These are phyloP conservation scores for Amanita inopinata DNA, from an alignment of 768 basidiomycete genomes.

Conservation along the genomic window DNA sequence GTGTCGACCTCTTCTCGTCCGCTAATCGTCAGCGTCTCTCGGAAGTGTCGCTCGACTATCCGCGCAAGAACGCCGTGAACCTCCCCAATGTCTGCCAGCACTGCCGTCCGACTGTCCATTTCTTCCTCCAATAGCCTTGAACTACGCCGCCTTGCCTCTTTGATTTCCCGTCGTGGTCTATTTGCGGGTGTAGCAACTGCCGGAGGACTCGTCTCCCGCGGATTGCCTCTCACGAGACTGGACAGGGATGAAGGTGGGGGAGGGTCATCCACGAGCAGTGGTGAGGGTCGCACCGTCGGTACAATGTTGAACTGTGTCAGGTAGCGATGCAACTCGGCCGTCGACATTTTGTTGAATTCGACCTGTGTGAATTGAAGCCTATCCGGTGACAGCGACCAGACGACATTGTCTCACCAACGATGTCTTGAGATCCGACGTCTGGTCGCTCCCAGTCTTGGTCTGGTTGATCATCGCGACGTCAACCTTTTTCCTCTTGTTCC, in stretches of 20 bases:
- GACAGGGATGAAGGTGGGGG: conserved; percentile 57
- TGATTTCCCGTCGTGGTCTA: conserved; percentile 59
- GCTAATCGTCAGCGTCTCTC: conserved; percentile 38
- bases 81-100: conserved; percentile 62
- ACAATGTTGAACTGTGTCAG: conserved; percentile 64
- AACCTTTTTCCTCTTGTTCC: conserved; percentile 63
- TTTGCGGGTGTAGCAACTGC: conserved; percentile 52
- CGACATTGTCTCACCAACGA: conserved; percentile 29
- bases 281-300: conserved; percentile 62
- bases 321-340: conserved; percentile 57
- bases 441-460: conserved; percentile 22
- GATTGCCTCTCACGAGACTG: conserved; percentile 35
- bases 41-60: conserved; percentile 68
- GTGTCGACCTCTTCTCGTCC: conserved; percentile 70
- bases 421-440: conserved; percentile 28
- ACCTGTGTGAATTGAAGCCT: conserved; percentile 33
- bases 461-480: conserved; percentile 27
- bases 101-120: conserved; percentile 41
- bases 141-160: conserved; percentile 53
- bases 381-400: not conserved
- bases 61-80: conserved; percentile 56
- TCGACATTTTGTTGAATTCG: conserved; percentile 67
- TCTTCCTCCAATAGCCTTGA: conserved; percentile 68
- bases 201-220: conserved; percentile 29
- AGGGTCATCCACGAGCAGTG: conserved; percentile 56